A percentile compares a stretch with the other conserved stretches of the same genome.
These are phyloP conservation scores for Scheffersomyces quercinus DNA, from an alignment of 1,139 yeast genomes.

Conservation along the genomic window DNA sequence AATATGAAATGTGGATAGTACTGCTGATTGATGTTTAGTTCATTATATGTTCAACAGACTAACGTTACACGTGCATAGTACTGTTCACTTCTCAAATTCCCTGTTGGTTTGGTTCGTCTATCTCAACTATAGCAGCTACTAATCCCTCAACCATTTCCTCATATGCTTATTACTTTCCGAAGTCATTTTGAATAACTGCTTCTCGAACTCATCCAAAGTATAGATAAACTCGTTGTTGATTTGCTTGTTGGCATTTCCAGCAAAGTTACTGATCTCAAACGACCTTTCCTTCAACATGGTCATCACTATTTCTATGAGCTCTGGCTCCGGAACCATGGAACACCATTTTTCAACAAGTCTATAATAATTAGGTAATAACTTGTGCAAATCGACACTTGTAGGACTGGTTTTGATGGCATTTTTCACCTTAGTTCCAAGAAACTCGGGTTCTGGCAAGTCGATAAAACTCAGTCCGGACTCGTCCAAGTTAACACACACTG, in stretches of 20 bases:
- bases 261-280: conserved; percentile 69
- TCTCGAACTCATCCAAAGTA: conserved; percentile 77
- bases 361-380: conserved; percentile 67
- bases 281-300: conserved; percentile 64
- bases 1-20: too few species aligned
- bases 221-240: conserved; percentile 53
- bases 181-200: conserved; percentile 55
- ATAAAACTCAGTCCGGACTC: conserved; percentile 58
- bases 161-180: conserved; percentile 64
- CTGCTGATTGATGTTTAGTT: too few species aligned
- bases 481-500: conserved; percentile 47
- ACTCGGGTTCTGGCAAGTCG: conserved; percentile 68
- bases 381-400: conserved; percentile 62
- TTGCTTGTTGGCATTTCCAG: conserved; percentile 53
- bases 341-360: conserved; percentile 75
- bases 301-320: conserved; percentile 54
- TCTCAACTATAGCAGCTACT: neutral
- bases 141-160: conserved; percentile 54
- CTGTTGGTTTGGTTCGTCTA: neutral
- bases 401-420: conserved; percentile 85
- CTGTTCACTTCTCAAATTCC: too few species aligned
- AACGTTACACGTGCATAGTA: too few species aligned
- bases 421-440: conserved; percentile 59
- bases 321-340: conserved; percentile 63
- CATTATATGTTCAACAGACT: too few species aligned